phyloP scores from a whole-genome alignment of 805 yeast genomes.

The Wickerhamiella shivajii region DNA sequence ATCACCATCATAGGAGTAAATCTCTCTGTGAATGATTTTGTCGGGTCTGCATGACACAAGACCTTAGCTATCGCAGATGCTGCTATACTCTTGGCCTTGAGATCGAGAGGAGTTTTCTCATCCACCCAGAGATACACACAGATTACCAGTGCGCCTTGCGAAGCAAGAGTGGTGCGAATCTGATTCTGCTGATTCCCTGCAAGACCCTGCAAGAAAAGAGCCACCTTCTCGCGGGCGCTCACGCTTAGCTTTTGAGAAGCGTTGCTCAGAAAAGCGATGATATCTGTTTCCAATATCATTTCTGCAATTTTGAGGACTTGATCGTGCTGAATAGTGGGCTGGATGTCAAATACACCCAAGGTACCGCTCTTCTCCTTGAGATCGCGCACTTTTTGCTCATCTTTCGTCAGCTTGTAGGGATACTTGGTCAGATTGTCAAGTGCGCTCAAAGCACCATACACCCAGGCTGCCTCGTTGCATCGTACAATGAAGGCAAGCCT shows the following conservation, averaged over 20 bases:
- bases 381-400: constrained; percentile 19
- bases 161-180: constrained; percentile 19
- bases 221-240: constrained; percentile 19
- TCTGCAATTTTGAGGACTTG: constrained; percentile 17
- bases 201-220: constrained; percentile 20
- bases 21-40: constrained; percentile 23
- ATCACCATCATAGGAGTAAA: constrained; percentile 22
- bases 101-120: constrained; percentile 14
- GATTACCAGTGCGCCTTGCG: constrained; percentile 26
- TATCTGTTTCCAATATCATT: constrained; percentile 18
- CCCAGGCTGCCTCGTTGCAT: constrained; percentile 17
- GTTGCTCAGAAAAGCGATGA: constrained; percentile 16
- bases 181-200: constrained; percentile 19
- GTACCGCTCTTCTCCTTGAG: constrained; percentile 22
- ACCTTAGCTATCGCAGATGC: constrained; percentile 23
- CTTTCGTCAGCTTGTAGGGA: constrained; percentile 22
- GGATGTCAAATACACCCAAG: constrained; percentile 9
- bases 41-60: constrained; percentile 25
- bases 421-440: constrained; percentile 23
- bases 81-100: constrained; percentile 14
- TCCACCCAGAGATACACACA: constrained; percentile 19
- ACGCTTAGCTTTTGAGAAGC: constrained; percentile 15
- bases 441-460: constrained; percentile 23
- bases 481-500: constrained; percentile 8
- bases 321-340: constrained; percentile 12